phyloP scores from a whole-genome alignment of 164 flowering plant species.

The Nymphaea colorata region DNA sequence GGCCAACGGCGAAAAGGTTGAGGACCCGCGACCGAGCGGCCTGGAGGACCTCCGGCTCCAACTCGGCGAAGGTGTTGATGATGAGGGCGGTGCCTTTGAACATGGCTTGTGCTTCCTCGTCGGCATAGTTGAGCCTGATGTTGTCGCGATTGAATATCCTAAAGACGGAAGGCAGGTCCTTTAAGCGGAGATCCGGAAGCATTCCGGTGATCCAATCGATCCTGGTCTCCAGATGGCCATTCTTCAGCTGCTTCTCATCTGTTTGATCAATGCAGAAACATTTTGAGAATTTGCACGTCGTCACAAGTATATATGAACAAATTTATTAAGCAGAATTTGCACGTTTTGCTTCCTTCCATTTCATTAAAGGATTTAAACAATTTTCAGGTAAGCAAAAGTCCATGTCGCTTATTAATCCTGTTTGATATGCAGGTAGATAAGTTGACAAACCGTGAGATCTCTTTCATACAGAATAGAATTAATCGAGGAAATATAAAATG shows the following conservation, averaged over 20 bases:
- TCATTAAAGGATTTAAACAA: neutral
- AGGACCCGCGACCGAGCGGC: slow-evolving; percentile 5
- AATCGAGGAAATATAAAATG: no score
- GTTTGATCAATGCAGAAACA: neutral
- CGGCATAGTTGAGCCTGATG: slow-evolving; percentile 7
- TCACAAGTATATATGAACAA: no score
- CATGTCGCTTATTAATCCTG: neutral
- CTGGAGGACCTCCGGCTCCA: slow-evolving; percentile 12
- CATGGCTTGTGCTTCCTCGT: slow-evolving; percentile 2
- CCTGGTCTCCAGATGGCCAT: slow-evolving; percentile 19
- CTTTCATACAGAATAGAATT: no score
- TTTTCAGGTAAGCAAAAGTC: neutral
- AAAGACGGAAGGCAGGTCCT: slow-evolving; percentile 16
- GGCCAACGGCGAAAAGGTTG: slow-evolving; percentile 15
- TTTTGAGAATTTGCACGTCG: no score
- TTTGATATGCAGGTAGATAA: no score
- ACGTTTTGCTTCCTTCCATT: neutral
- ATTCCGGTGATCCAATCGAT: slow-evolving; percentile 29
- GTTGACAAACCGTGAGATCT: no score
- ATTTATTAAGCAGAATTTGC: no score
- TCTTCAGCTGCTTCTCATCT: slow-evolving; percentile 19
- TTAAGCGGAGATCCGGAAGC: slow-evolving; percentile 14
- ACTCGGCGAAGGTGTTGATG: slow-evolving; percentile 13
- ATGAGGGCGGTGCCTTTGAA: slow-evolving; percentile 9
- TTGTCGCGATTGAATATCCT: slow-evolving; percentile 14